Base-by-base conservation (phyloP, 1,284 basidiomycete genomes). In the Ganoderma boninense region DNA sequence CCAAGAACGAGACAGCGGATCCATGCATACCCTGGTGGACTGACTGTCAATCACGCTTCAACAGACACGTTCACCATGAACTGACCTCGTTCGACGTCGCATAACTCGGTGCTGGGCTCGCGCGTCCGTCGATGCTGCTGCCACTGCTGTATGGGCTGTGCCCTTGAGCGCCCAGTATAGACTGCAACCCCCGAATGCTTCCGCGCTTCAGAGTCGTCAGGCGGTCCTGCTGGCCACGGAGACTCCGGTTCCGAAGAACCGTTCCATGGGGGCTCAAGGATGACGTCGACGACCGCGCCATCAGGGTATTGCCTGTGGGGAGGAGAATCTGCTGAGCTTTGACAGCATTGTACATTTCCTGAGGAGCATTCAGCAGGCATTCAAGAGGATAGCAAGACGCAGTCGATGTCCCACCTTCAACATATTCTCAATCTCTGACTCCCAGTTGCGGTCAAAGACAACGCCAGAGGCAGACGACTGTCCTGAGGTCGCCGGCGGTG, bases 271-370 rank as follows among this genome's bases (percentile, higher is more conserved):
- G 87, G 67, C 84, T 87, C 46, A 88, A 78, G 40, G 88, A 91
- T 54, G 87, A 87, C 62, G 84, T 84, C 13, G 89, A 91, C 13
- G 85, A 78, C 49, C 88, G 83, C 32, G 82, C 82, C 62, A 76
- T 71, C 14, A 82, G 74, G 70, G 80, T 80, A 72, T 84, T 83
- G 66, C 82, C 86, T 29, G 89, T 81, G 57, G 96, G 96, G 72
- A 98, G 93, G 63, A 97, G 83, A 73, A 99, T 98, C 76, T 97
- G 95, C 74, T 97, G 95, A 60, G 85, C 88, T 82, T 97, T 97
- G 81, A 99, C 92, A 14, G 96, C 92, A 70, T 87, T 88, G 84
- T 97, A 99, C 86, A 99, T 98, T 77, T 99, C 97, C 93, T 97
- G 54, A 62, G 32, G 26, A 65, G 29, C 18, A 38, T 26, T 18